Conservation (phyloP, 2,329 filamentous ascomycete genomes). For the Gaeumannomyces tritici region DNA sequence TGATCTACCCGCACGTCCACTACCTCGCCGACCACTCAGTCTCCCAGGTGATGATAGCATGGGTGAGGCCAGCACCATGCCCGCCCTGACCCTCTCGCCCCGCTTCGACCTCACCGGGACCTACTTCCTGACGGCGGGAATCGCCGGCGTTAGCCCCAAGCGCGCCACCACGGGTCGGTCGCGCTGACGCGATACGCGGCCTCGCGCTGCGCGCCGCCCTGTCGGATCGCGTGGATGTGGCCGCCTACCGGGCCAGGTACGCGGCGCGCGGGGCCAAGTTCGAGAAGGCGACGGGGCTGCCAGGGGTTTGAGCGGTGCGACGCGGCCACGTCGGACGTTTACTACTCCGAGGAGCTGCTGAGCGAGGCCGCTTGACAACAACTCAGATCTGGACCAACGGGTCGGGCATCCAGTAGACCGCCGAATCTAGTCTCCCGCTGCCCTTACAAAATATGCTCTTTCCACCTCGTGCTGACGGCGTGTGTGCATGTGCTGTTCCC, state of each 20-base stretch:
- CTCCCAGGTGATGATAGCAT: conserved; percentile 64
- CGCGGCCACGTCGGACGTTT: conserved; percentile 61
- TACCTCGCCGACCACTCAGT: conserved; percentile 52
- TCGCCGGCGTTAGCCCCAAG: conserved; percentile 65
- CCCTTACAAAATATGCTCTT: not conserved
- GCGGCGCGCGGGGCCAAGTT: conserved; percentile 27
- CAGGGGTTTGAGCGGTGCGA: conserved; percentile 56
- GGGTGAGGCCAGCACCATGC: conserved; percentile 56
- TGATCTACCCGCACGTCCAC: conserved; percentile 53
- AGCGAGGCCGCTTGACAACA: conserved; percentile 56
- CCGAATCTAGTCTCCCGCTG: not conserved
- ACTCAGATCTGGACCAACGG: conserved; percentile 58
- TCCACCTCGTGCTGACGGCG: not conserved
- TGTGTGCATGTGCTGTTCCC: not conserved
- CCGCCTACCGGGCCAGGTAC: conserved; percentile 46
- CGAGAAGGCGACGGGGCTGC: conserved; percentile 31
- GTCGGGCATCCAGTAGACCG: conserved; percentile 42
- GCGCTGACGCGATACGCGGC: conserved; percentile 51
- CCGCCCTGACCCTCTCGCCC: conserved; percentile 50
- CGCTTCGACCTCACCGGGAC: conserved; percentile 55
- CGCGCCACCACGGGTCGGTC: conserved; percentile 56
- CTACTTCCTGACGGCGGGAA: conserved; percentile 65
- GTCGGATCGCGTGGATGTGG: conserved; percentile 36
- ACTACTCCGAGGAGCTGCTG: conserved; percentile 54
- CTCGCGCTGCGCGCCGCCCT: conserved; percentile 43